Evolutionary conservation across 495 filamentous ascomycete species (phyloP).

Genomic region (Bathelium albidoporum): DNA sequence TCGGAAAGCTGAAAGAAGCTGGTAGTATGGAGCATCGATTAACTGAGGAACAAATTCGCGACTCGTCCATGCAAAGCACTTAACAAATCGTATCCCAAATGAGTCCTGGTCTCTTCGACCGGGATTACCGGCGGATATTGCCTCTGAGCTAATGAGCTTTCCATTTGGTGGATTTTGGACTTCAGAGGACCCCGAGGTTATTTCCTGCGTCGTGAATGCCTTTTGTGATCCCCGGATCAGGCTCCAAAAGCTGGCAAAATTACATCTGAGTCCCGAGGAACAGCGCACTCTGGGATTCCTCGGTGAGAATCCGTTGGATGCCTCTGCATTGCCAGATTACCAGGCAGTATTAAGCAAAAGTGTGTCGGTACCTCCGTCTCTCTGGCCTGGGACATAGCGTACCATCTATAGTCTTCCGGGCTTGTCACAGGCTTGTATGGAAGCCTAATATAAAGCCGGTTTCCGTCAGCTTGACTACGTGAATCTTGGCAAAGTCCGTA

Average conservation of each 20-base stretch:
- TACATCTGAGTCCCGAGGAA: not conserved
- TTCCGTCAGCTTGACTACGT: not conserved
- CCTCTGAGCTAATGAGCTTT: not conserved
- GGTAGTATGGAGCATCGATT: conserved; percentile 4
- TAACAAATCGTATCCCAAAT: no score
- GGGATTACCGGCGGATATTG: not conserved
- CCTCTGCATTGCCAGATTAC: not conserved
- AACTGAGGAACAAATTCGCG: not conserved
- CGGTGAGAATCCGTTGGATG: not conserved
- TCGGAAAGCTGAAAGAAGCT: conserved; percentile 1
- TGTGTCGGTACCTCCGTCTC: not conserved
- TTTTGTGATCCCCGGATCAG: not conserved
- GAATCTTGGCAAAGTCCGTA: not conserved
- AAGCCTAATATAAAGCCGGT: not conserved
- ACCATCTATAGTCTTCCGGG: not conserved
- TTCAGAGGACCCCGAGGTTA: not conserved
- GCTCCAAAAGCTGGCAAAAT: conserved; percentile 2
- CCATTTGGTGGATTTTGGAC: conserved; percentile 2
- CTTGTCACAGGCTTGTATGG: not conserved
- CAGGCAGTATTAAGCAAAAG: not conserved
- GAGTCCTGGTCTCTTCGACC: not conserved
- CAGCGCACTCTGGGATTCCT: not conserved
- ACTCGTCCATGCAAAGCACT: conserved; percentile 1
- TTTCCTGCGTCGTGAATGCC: not conserved
- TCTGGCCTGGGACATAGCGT: not conserved